A percentile compares a stretch with the other conserved stretches of the same genome.
Conservation (phyloP, 2,329 filamentous ascomycete genomes). For the Fusarium proliferatum region DNA sequence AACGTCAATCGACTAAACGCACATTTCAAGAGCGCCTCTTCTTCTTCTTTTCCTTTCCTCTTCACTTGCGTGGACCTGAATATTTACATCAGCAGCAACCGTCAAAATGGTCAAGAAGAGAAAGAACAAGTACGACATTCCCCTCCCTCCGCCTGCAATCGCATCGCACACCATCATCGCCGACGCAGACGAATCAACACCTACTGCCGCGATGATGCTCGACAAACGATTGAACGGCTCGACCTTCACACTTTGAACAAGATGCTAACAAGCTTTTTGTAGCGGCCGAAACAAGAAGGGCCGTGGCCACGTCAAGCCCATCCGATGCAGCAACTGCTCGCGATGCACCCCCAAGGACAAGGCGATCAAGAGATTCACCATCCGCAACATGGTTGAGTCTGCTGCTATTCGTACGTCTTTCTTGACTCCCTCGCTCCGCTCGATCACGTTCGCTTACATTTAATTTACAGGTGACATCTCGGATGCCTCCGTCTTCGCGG, state of each 20-base stretch:
- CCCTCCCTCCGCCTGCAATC: conserved; percentile 34
- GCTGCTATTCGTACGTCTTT: conserved; percentile 93
- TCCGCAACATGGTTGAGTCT: conserved; percentile 99
- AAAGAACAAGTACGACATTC: conserved; percentile 70
- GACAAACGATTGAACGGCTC: conserved; percentile 22
- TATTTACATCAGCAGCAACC: conserved; percentile 58
- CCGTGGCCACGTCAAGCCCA: conserved; percentile 99
- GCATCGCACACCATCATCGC: conserved; percentile 26
- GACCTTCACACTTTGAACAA: background rate
- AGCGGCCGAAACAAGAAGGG: conserved; percentile 99
- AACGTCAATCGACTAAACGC: conserved; percentile 44
- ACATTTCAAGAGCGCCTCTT: conserved; percentile 48
- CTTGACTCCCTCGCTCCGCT: background rate
- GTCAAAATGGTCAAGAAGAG: conserved; percentile 79
- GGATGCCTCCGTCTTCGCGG: conserved; percentile 97
- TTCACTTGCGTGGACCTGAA: conserved; percentile 48
- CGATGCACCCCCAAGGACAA: conserved; percentile 98
- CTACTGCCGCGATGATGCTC: conserved; percentile 10
- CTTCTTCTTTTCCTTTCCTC: conserved; percentile 34
- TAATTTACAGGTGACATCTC: conserved; percentile 91
- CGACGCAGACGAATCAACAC: conserved; percentile 31
- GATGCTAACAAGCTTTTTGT: conserved; percentile 41
- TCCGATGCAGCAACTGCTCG: conserved; percentile 80
- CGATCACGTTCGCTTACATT: conserved; percentile 27
- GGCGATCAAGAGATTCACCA: conserved; percentile 99